Evolutionary conservation across 2,329 filamentous ascomycete genomes (phyloP), one percentile per base, ranked within the genome.

Genomic region (Aspergillus quadrilineatus): DNA sequence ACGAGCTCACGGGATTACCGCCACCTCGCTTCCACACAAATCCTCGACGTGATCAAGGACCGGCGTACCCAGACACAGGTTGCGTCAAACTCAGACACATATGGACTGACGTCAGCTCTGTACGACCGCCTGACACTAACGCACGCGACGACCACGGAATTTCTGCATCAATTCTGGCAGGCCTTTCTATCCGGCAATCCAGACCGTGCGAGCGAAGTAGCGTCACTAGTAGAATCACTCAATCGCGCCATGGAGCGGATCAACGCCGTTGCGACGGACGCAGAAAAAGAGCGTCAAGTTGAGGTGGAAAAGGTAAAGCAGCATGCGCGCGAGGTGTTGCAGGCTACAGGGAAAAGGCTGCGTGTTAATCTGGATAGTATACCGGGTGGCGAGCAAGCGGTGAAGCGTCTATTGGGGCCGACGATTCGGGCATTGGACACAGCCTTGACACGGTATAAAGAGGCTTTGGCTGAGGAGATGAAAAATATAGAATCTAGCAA

Each of bases 131-230:
- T 89, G n/a, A 80, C 79, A 10, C 80, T 89, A 54, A 96, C 93
- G 0, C 92, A 97, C 71, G 92, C 92, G 52, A 99, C 94, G 0
- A 95, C 91, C 0, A 88, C 90, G 37, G 94, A 99, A 69, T 99
- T 97, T 67, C 79, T 99, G n/a, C 90, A 93, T 66, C 95, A 97
- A 72, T 99, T 99, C 77, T 99, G 93, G 93, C 83, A 85, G 34
- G 86, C 92, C 0, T 99, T 96, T 68, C 81, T 96, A 28, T 97
- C 92, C 0, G 93, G 92, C 12, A 90, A 97, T 68, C 77, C 89
- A 1, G 87, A 90, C 58, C 87, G 90, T 34, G 90, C 90, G 0
- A 81, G 82, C 42, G 93, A 99, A 74, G 81, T 97, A 12, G 85
- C 87, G 6, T 91, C 89, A 60, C 82, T 97, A 46, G 86, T 89